Conservation (phyloP, 2,329 filamentous ascomycete species). For the Colletotrichum nymphaeae region DNA sequence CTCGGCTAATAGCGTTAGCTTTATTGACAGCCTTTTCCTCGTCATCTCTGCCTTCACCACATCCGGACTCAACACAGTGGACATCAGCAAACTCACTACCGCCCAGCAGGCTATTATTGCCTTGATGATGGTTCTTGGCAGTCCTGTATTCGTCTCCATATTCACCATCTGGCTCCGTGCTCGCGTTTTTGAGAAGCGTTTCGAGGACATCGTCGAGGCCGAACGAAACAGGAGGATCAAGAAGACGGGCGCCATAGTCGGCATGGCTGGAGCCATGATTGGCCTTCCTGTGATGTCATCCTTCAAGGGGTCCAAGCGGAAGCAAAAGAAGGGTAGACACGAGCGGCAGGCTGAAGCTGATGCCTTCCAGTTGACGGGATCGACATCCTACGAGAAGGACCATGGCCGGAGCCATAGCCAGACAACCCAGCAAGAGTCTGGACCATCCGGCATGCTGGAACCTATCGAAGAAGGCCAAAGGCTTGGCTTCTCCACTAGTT, state of each 20-base stretch:
- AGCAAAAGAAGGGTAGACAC: slow-evolving; percentile 14
- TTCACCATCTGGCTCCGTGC: slow-evolving; percentile 71
- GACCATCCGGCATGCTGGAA: neutral
- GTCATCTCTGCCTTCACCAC: slow-evolving; percentile 74
- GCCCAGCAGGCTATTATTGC: slow-evolving; percentile 77
- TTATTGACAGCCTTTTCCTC: slow-evolving; percentile 75
- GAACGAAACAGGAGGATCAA: slow-evolving; percentile 48
- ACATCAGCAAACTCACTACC: slow-evolving; percentile 71
- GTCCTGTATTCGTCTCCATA: slow-evolving; percentile 73
- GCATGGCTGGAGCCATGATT: slow-evolving; percentile 29
- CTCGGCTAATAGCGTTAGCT: slow-evolving; percentile 64
- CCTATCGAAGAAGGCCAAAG: slow-evolving; percentile 20
- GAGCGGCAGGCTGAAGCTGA: slow-evolving; percentile 28
- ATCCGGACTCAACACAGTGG: slow-evolving; percentile 75
- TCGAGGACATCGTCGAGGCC: slow-evolving; percentile 62
- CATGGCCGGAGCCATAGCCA: slow-evolving; percentile 17
- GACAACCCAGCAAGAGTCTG: slow-evolving; percentile 1
- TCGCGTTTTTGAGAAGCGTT: slow-evolving; percentile 71
- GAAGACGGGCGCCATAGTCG: slow-evolving; percentile 39
- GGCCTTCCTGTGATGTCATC: slow-evolving; percentile 40
- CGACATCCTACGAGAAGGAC: slow-evolving; percentile 6
- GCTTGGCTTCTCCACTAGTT: slow-evolving; percentile 1
- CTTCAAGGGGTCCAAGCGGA: slow-evolving; percentile 14
- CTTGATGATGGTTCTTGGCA: slow-evolving; percentile 73
- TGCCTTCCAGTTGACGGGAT: slow-evolving; percentile 9